phyloP scores from a whole-genome alignment of 2,329 filamentous ascomycete species.

The Fusarium cyanostomum region DNA sequence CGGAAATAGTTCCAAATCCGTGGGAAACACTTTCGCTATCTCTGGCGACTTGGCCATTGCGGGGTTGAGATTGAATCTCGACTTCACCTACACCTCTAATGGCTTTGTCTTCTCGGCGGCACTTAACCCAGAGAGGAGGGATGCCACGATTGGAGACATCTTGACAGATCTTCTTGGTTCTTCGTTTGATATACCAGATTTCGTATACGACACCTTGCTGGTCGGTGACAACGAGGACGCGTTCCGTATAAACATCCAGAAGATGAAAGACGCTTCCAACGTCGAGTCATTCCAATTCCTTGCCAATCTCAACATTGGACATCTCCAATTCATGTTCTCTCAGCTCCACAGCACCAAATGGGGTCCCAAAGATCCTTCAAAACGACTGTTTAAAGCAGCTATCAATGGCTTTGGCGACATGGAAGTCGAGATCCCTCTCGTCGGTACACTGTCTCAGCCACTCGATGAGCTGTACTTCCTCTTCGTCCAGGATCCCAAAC shows the following conservation, averaged over 20 bases:
- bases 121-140: background rate
- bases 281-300: slow-evolving; percentile 29
- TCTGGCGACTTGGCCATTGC: slow-evolving; percentile 27
- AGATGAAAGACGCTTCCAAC: background rate
- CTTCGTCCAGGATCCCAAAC: background rate
- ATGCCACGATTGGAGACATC: slow-evolving; percentile 18
- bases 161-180: slow-evolving; percentile 8
- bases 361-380: slow-evolving; percentile 20
- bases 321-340: slow-evolving; percentile 13
- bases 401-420: background rate
- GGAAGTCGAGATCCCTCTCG: background rate
- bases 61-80: slow-evolving; percentile 9
- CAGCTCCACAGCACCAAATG: slow-evolving; percentile 25
- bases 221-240: background rate
- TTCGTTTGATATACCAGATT: slow-evolving; percentile 12
- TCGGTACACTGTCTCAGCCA: background rate
- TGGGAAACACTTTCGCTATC: slow-evolving; percentile 21
- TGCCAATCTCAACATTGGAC: slow-evolving; percentile 7
- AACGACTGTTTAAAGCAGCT: slow-evolving; percentile 29
- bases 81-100: slow-evolving; percentile 9
- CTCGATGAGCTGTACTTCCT: slow-evolving; percentile 5
- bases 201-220: slow-evolving; percentile 10
- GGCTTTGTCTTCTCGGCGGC: slow-evolving; percentile 10
- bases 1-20: background rate
- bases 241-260: slow-evolving; percentile 6